Conservation (phyloP, 192 early-diverging fungal species). For the Dissophora globulifera region DNA sequence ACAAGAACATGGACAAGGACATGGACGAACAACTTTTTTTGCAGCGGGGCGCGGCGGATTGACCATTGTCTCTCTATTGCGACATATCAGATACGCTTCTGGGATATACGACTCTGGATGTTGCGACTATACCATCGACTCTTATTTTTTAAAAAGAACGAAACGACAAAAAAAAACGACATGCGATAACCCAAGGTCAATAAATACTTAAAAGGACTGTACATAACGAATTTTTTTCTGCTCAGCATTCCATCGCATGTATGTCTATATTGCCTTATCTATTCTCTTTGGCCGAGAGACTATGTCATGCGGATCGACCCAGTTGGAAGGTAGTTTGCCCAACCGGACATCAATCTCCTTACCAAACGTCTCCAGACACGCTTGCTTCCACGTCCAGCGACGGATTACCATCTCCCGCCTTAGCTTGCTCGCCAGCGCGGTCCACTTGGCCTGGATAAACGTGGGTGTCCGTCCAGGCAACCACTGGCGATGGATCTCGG, state of each 20-base stretch:
- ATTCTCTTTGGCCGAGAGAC: not conserved
- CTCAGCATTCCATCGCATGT: not conserved
- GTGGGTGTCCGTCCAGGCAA: conserved; percentile 21
- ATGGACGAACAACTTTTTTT: too few relatives aligned
- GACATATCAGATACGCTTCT: not conserved
- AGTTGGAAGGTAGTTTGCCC: not conserved
- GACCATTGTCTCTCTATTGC: not conserved
- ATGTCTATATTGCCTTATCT: not conserved
- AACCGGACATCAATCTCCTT: not conserved
- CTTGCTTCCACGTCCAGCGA: conserved; percentile 2
- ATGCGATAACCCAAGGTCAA: not conserved
- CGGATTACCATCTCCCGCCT: conserved; percentile 11
- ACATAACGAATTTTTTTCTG: not conserved
- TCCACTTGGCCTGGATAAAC: conserved; percentile 36
- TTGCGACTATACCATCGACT: conserved; percentile 14
- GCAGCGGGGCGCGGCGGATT: not conserved
- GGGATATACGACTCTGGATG: too few relatives aligned
- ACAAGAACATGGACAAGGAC: too few relatives aligned
- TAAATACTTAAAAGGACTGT: not conserved
- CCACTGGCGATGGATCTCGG: conserved; percentile 3
- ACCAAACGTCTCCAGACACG: not conserved
- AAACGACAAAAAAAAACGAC: not conserved
- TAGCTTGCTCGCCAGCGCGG: not conserved
- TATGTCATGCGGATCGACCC: conserved; percentile 8
- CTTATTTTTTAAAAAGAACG: not conserved